Evolutionary conservation across 345 rosid species (phyloP).

Genomic region (Crucihimalaya himalaica): DNA sequence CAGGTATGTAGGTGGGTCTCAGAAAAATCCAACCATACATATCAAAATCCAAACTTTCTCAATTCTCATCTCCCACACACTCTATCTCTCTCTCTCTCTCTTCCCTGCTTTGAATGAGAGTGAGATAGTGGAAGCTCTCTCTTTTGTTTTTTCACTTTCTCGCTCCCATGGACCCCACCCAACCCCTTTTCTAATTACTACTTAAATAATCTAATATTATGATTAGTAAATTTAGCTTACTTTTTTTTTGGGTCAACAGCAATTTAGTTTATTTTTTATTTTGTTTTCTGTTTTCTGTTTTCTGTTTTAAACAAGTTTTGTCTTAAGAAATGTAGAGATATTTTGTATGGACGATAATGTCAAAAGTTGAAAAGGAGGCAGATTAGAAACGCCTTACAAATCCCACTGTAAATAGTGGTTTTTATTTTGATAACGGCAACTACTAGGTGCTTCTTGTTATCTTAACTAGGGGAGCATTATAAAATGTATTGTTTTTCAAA

Average conservation of each 20-base stretch:
- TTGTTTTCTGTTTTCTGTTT: neutral
- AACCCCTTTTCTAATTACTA: neutral
- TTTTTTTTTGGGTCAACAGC: neutral
- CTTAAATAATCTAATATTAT: neutral
- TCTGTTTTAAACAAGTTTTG: neutral
- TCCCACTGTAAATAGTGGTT: no score
- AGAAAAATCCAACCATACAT: conserved; percentile 45
- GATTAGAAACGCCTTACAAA: no score
- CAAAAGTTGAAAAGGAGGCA: no score
- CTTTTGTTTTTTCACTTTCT: conserved; percentile 13
- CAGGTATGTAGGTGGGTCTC: conserved; percentile 44
- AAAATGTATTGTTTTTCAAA: neutral
- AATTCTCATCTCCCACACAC: conserved; percentile 31
- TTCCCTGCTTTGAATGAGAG: conserved; percentile 9
- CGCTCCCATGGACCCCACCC: conserved; percentile 6
- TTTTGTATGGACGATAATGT: no score
- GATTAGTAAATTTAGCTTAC: neutral
- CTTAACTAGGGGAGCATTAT: neutral
- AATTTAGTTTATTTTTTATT: no score
- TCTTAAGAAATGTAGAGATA: neutral
- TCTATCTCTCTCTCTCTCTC: no score
- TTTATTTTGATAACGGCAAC: neutral
- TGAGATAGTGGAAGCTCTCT: conserved; percentile 24
- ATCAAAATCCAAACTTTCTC: conserved; percentile 30
- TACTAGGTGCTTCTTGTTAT: neutral